Conservation (phyloP, 495 filamentous ascomycete species). For the Xylaria bambusicola region DNA sequence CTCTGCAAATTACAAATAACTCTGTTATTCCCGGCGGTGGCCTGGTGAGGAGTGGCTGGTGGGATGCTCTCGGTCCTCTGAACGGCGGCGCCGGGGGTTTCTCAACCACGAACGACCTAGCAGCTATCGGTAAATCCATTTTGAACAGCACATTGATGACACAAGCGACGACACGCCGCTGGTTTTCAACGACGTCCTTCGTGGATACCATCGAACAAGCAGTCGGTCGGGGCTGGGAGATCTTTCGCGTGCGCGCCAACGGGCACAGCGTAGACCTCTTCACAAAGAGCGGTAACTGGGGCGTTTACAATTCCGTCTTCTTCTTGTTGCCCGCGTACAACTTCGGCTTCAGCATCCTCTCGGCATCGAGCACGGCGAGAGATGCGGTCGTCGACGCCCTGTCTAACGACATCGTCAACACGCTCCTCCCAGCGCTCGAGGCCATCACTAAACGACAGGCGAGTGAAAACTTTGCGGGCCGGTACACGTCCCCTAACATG, state of each 20-base stretch:
- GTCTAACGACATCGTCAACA: slow-evolving; percentile 30
- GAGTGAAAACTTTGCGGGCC: slow-evolving; percentile 28
- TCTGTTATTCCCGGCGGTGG: slow-evolving; percentile 4
- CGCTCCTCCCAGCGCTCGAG: slow-evolving; percentile 37
- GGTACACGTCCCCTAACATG: slow-evolving; percentile 32
- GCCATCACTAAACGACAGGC: slow-evolving; percentile 34
- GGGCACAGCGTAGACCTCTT: slow-evolving; percentile 34
- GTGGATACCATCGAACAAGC: slow-evolving; percentile 41
- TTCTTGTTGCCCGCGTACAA: slow-evolving; percentile 44
- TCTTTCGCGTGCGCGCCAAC: slow-evolving; percentile 29
- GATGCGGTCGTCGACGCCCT: slow-evolving; percentile 7
- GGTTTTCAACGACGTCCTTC: slow-evolving; percentile 50
- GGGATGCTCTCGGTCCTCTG: not conserved
- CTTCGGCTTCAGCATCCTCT: slow-evolving; percentile 44
- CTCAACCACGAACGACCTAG: slow-evolving; percentile 28
- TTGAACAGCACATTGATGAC: slow-evolving; percentile 47
- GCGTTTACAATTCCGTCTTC: slow-evolving; percentile 33
- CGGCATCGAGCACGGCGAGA: slow-evolving; percentile 24
- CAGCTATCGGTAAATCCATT: slow-evolving; percentile 45
- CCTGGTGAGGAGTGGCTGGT: not conserved
- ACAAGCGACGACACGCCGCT: slow-evolving; percentile 41
- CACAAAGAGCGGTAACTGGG: slow-evolving; percentile 48
- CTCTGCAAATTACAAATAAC: slow-evolving; percentile 1
- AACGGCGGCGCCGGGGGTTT: slow-evolving; percentile 32
- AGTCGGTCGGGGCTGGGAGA: slow-evolving; percentile 38